Evolutionary conservation across 306 rosid species (phyloP), one percentile per base, ranked within the genome.

Genomic region (Medicago arabica): DNA sequence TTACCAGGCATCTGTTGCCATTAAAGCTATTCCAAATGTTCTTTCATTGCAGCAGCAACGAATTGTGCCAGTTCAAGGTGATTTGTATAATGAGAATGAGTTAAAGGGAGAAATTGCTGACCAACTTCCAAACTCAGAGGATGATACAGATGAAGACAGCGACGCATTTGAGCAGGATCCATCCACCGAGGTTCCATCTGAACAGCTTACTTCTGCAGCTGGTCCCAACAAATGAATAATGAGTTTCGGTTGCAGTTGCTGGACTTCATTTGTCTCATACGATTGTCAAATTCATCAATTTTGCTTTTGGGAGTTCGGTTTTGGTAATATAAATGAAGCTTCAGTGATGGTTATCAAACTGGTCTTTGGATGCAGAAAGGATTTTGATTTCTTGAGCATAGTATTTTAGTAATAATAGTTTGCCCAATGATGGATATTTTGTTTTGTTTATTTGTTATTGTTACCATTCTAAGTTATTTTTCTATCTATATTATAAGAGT

Each of bases 1-100:
- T 65, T 75, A 82, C 65, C 84, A 87, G 81, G 92, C 93, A 40
- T 82, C 96, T 51, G 92, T 87, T n/a, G 96, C 97, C 38, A 78
- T 89, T 46, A 89, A 85, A 88, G 93, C 95, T 78, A 95, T 95
- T 31, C 96, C 91, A 12, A 80, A 76, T 80, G 89, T 95, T 47
- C 87, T 95, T 46, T 84, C 98, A 10, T 88, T 93, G 62, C 97
- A 92, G 79, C 96, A 87, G 77, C 85, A 86, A 79, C 85, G 70
- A 87, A 85, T 44, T 64, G 89, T 92, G 2, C 92, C 93, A 9
- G 97, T 92, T 53, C 93, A 92, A 67, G 86, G 83, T 75, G 93
- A 95, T 84, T 87, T 95, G 49, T 95, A 41, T 51, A 82, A 46
- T 47, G 96, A 92, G 71, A 84, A 72, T 9, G 97, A 92, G 74